Evolutionary conservation across 2,329 filamentous ascomycete species (phyloP), one percentile per base, ranked within the genome.

Genomic region (Gaeumannomyces sp.): DNA sequence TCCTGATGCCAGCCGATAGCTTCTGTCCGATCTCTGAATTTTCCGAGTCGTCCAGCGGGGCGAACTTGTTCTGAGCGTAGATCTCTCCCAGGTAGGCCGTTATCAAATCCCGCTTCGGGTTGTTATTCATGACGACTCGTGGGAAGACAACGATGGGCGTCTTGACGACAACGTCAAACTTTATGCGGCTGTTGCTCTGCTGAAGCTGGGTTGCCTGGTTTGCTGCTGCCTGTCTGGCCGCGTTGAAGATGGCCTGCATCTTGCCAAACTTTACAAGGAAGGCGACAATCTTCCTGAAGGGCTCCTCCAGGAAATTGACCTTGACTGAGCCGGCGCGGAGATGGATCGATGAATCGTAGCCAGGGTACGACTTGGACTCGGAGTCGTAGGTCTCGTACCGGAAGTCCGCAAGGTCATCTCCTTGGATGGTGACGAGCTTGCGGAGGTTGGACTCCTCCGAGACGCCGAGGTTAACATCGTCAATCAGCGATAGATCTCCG

Each of bases 241-340:
- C 94, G 73, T 99, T 99, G 81, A 97, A 99, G 64, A 99, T 90
- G 28, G 95, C 94, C 76, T 99, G 95, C 95, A 99, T 99, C 77
- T 96, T 97, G 67, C 96, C 95, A 75, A 99, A 99, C 72, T 99
- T 99, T 75, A 99, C 93, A 59, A 96, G 82, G 76, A 99, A 99
- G 70, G 96, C 92, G 76, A 99, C 92, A 68, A 99, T 98, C 78
- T 98, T 98, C 63, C 95, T 88, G 81, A 98, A 97, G 0, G 95
- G 95, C 75, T 99, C 96, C 67, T 97, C 94, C 4, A 98, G 79
- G 74, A 99, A 99, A 74, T 97, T 98, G 73, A 99, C 83, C 78
- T 96, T 98, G 75, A 99, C 89, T 0, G 95, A 99, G 1, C 95
- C 95, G 25, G 95, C 94, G 50, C 94, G 88, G 14, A 99, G 81